Evolutionary conservation across 1,284 basidiomycete genomes (phyloP), one percentile per base, ranked within the genome.

Genomic region (Ganoderma resinaceum): DNA sequence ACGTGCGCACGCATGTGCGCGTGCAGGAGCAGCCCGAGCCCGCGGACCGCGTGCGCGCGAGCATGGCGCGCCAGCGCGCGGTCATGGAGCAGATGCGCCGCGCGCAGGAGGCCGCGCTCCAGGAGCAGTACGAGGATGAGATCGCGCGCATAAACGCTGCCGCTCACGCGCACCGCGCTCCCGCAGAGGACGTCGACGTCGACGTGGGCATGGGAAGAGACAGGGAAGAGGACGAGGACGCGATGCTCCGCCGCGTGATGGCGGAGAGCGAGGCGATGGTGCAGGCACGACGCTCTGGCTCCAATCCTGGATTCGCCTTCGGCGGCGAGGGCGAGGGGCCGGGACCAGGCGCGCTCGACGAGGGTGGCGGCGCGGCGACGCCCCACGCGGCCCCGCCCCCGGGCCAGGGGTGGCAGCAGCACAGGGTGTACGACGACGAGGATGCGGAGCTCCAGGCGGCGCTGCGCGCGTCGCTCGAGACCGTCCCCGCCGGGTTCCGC

Each of bases 401-500:
- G n/a, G 37, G 66, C 18, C 63, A 72, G 11, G 66, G 73, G 60
- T 70, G 75, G 62, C 76, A 71, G 68, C 74, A 70, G 43, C 72
- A 76, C 60, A 76, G 86, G 61, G 87, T 90, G 46, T 94, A 95
- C 73, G 95, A 96, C 73, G 94, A 96, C 72, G 95, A 96, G 72
- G 95, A 97, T 74, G 89, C 86, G 42, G 92, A 94, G 75, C 81
- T 97, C 43, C 88, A 96, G 79, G 93, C 94, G 29, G 95, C 95
- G 16, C 81, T 97, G 63, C 90, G 85, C 76, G 95, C 95, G 2
- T 95, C 94, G 53, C 82, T 97, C 73, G 91, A 92, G 74, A 84
- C 84, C 55, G 78, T 90, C 31, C 90, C 94, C 0, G 79, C 82
- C 23, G 91, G 84, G 40, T 91, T 84, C 76, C 74, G 73, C 29